Evolutionary conservation across 805 yeast species (phyloP), one percentile per base, ranked within the genome.

Genomic region (Sugiyamaella valdiviana): DNA sequence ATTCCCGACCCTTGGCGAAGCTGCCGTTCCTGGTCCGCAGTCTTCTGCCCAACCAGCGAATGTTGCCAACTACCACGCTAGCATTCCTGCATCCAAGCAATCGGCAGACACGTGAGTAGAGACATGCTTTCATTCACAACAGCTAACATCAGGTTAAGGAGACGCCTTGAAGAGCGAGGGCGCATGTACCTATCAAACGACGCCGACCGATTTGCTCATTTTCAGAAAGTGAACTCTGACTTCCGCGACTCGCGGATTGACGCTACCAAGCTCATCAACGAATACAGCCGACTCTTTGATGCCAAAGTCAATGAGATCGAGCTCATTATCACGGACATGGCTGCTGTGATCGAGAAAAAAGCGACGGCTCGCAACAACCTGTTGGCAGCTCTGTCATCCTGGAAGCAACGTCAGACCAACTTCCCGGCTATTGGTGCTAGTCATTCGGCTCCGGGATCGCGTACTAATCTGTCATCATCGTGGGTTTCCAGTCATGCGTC

Each of bases 121-220:
- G 32, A 10, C 32, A 3, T 26, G 14, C 32, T n/a, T 10, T n/a
- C 14, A 26, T 12, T 26, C 32, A 3, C 32, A 26, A 24, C 6
- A 26, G n/a, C 14, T 10, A 26, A 12, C 14, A 3, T 26, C 32
- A 26, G 32, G 38, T 84, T 79, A 56, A 74, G 70, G 52, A 67
- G 74, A 61, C 74, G 96, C 56, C 72, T 88, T 23, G 91, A 85
- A 53, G 95, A 87, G 62, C 73, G 96, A 60, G 96, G 95, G 1
- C 81, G 83, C 61, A 89, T 85, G 63, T 85, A 87, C 61, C 66
- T 85, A 45, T 73, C 78, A 45, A 79, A 82, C 55, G 72, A 80
- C 23, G 63, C 63, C 10, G 63, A 65, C 5, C 70, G 70, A 6
- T 71, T 81, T 53, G 68, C 69, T 6, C 60, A 67, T 45, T 88